A percentile compares a stretch with the other conserved stretches of the same genome.
phyloP scores from a whole-genome alignment of 2,329 filamentous ascomycete genomes.

The Aspergillus uvarum region DNA sequence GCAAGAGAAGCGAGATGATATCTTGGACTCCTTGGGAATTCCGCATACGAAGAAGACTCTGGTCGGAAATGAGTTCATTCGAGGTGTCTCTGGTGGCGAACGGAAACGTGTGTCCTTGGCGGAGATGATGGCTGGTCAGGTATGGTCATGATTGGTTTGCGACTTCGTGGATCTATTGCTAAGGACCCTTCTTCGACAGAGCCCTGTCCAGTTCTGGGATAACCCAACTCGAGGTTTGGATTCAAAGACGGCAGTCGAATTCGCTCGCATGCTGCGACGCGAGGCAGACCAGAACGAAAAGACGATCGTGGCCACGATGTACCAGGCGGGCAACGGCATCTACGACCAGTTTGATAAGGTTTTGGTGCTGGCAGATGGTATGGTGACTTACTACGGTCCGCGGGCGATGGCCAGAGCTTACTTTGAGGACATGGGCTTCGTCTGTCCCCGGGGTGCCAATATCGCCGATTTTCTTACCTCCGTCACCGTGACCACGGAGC shows the following conservation, averaged over 20 bases:
- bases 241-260: conserved; percentile 62
- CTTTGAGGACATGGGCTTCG: conserved; percentile 64
- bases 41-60: conserved; percentile 61
- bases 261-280: conserved; percentile 56
- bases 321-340: conserved; percentile 68
- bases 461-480: conserved; percentile 66
- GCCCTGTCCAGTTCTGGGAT: conserved; percentile 63
- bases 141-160: conserved; percentile 27
- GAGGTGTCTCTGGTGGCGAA: conserved; percentile 68
- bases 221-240: conserved; percentile 66
- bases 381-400: conserved; percentile 64
- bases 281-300: conserved; percentile 61
- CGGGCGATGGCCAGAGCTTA: conserved; percentile 57
- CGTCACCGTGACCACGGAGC: conserved; percentile 56
- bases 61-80: conserved; percentile 64
- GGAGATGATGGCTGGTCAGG: conserved; percentile 55
- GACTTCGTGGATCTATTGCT: not conserved
- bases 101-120: conserved; percentile 67
- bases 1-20: conserved; percentile 32
- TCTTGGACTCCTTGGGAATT: conserved; percentile 32
- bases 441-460: conserved; percentile 61
- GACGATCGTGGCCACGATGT: conserved; percentile 62
- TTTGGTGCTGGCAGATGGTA: conserved; percentile 63
- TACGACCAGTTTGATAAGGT: conserved; percentile 70
- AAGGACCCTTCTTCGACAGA: conserved; percentile 15